Conservation (phyloP, 106 monocot genomes). For the Apostasia ramifera region DNA sequence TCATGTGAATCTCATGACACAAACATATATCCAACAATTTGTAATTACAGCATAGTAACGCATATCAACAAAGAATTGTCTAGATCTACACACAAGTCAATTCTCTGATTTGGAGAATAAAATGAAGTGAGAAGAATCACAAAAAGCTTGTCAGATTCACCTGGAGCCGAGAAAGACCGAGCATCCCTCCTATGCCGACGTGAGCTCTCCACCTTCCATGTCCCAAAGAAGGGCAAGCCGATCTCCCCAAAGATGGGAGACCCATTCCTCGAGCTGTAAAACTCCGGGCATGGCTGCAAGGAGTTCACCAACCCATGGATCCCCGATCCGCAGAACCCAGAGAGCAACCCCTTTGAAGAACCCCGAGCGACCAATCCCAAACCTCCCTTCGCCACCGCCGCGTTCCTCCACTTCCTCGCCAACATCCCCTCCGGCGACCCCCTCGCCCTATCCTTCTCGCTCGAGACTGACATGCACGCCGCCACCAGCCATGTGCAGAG, state of each 20-base stretch:
- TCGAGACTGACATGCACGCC: constrained; percentile 20
- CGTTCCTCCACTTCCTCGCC: background rate
- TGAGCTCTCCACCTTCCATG: constrained; percentile 1
- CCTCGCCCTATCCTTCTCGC: constrained; percentile 8
- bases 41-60: too few species aligned
- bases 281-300: constrained; percentile 9
- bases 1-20: constrained; percentile 2
- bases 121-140: too few species aligned
- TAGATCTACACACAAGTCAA: too few species aligned
- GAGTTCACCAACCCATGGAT: constrained; percentile 5
- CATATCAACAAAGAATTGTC: too few species aligned
- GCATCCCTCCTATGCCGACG: constrained; percentile 8
- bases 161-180: background rate
- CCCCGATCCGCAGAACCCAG: background rate
- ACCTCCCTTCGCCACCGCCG: background rate
- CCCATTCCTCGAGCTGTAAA: constrained; percentile 1
- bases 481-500: constrained; percentile 26
- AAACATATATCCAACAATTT: background rate
- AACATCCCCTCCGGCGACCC: constrained; percentile 5
- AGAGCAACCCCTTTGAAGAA: background rate
- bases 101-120: too few species aligned
- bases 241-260: constrained; percentile 5
- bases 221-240: constrained; percentile 11
- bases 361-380: background rate
- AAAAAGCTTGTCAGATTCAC: background rate